Evolutionary conservation across 768 basidiomycete genomes (phyloP), one percentile per base, ranked within the genome.

Genomic region (Naganishia vaughanmartiniae): DNA sequence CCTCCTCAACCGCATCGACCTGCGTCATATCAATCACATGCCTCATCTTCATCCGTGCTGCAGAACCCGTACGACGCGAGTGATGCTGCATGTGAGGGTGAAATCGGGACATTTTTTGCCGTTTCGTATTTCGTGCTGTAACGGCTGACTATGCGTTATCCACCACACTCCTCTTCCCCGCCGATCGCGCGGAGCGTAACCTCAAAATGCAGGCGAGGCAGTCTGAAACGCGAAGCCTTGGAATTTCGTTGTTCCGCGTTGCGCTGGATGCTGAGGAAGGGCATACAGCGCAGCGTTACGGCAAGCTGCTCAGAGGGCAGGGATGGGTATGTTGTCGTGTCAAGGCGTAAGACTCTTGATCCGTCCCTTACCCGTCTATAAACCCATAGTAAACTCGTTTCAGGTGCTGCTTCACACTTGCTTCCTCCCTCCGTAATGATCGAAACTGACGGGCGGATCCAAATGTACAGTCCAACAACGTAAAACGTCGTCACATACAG

Each of bases 21-120:
- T 54, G 48, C 34, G 54, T 66, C 65, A 66, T 54, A 54, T 66
- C 65, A 28, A 54, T 66, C 65, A 63, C 60, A 63, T 63, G 60
- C 60, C 39, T 63, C 60, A 63, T 63, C 60, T 63, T 24, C 39
- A 63, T 42, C 39, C 60, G 39, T 14, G 60, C 34, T 30, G 60
- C n/a, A 9, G 48, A 24, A 24, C n/a, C 14, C n/a, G 48, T 51
- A n/a, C 48, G 48, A 51, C 48, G 42, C 42, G 42, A 42, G 42
- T 42, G 42, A 7, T 42, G 42, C 42, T 42, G 42, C 42, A 15
- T 9, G 14, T 12, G 36, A 36, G 12, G 46, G 46, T 51, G 4
- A n/a, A n/a, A 51, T 4, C 48, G 48, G 4, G 48, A 51, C 48
- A 51, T 51, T 7, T 15, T n/a, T 6, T 21, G 5, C 17, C 15